phyloP scores from a whole-genome alignment of 2,329 filamentous ascomycete species.

The Botryotinia narcissicola region DNA sequence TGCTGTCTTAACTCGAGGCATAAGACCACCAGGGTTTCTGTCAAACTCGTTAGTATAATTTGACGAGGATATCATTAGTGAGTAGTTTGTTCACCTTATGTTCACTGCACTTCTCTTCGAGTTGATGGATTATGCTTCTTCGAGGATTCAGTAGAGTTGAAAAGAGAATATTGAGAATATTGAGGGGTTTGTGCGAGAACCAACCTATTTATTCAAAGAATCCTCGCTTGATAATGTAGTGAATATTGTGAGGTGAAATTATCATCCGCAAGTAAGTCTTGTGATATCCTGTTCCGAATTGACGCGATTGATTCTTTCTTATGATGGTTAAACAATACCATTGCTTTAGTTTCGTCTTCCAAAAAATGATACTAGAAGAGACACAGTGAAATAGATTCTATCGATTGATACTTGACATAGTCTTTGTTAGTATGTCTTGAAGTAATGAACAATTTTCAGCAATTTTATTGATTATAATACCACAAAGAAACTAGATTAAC shows the following conservation, averaged over 20 bases:
- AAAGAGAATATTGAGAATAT: not conserved
- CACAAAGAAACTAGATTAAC: not conserved
- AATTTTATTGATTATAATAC: rapidly evolving
- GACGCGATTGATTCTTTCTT: not conserved
- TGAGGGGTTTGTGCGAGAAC: not conserved
- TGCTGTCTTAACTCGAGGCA: not conserved
- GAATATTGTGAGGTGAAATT: not conserved
- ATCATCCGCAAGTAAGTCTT: not conserved
- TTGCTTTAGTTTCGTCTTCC: not conserved
- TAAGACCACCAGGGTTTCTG: not conserved
- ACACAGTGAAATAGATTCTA: not conserved
- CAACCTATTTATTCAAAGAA: not conserved
- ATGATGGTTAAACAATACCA: not conserved
- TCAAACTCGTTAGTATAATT: not conserved
- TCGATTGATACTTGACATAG: not conserved
- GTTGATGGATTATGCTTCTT: not conserved
- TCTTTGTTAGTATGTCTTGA: not conserved
- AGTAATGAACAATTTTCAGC: not conserved
- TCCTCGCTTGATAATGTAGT: not conserved
- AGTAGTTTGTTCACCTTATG: not conserved
- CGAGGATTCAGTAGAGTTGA: not conserved
- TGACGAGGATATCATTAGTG: too few relatives aligned
- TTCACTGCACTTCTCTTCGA: not conserved
- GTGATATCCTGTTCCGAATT: not conserved
- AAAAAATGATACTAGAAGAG: not conserved